These are phyloP conservation scores for Sporothrix protearum DNA, from an alignment of 2,329 filamentous ascomycete species.

Conservation along the genomic window DNA sequence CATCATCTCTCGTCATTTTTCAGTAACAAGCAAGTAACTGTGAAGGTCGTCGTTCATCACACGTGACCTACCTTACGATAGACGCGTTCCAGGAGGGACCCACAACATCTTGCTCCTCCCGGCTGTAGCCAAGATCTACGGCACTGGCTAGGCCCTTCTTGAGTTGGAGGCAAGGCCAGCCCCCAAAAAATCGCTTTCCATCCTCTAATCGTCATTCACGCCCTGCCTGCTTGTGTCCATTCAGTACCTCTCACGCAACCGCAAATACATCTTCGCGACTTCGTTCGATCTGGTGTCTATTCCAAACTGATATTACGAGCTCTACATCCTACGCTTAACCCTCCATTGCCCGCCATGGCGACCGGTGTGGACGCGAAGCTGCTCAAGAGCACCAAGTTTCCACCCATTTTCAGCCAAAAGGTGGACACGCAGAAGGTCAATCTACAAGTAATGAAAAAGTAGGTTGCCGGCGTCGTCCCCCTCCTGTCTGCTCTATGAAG, in stretches of 20 bases:
- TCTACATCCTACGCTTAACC: neutral
- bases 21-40: neutral
- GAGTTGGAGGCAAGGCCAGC: neutral
- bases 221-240: neutral
- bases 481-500: neutral
- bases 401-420: constrained; percentile 87
- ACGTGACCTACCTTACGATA: neutral
- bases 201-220: neutral
- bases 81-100: neutral
- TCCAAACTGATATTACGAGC: neutral
- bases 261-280: neutral
- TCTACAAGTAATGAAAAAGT: constrained; percentile 97
- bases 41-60: neutral
- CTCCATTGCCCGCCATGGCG: constrained; percentile 56
- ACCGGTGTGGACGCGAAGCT: constrained; percentile 85
- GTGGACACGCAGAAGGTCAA: constrained; percentile 98
- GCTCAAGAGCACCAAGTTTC: constrained; percentile 87
- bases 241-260: neutral
- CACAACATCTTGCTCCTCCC: neutral
- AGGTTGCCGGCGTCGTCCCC: constrained; percentile 35
- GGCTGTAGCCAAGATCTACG: neutral
- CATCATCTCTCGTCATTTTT: neutral
- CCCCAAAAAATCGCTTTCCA: neutral
- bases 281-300: neutral
- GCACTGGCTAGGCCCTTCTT: neutral